Evolutionary conservation across 2,329 filamentous ascomycete species (phyloP).

Genomic region (Fusarium pseudograminearum): DNA sequence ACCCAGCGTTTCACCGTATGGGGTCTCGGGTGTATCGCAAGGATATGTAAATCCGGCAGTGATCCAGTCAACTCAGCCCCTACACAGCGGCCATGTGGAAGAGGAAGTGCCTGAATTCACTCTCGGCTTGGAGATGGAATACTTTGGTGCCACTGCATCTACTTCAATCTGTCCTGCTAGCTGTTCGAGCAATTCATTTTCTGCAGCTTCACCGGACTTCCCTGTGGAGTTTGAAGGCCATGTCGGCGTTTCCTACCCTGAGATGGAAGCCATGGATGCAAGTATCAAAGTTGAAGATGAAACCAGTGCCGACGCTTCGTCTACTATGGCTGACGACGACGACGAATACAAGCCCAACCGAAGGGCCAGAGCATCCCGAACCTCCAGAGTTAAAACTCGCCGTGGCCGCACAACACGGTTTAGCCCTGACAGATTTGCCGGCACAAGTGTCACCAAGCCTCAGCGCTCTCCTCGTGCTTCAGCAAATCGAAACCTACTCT

Average conservation of each 20-base stretch:
- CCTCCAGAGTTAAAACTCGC: conserved; percentile 19
- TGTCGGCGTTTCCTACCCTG: conserved; percentile 19
- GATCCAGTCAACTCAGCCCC: conserved; percentile 26
- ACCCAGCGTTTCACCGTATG: conserved; percentile 25
- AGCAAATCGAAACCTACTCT: conserved; percentile 18
- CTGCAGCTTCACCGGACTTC: background rate
- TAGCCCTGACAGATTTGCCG: background rate
- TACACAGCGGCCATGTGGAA: background rate
- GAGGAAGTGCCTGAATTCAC: conserved; percentile 4
- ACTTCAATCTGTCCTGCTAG: background rate
- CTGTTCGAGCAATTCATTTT: background rate
- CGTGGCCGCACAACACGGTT: conserved; percentile 29
- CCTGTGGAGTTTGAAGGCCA: conserved; percentile 4
- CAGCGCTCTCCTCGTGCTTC: background rate
- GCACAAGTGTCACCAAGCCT: conserved; percentile 23
- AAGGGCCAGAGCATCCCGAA: conserved; percentile 6
- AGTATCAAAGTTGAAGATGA: conserved; percentile 9
- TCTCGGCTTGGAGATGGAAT: conserved; percentile 8
- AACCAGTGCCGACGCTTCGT: background rate
- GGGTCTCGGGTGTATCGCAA: conserved; percentile 19
- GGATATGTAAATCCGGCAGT: conserved; percentile 36
- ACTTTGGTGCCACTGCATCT: conserved; percentile 7
- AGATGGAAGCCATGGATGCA: conserved; percentile 15
- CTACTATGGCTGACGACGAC: background rate
- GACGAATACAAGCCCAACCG: conserved; percentile 18